Evolutionary conservation across 305 asterid species (phyloP), one percentile per base, ranked within the genome.

Genomic region (Nicotiana rustica): DNA sequence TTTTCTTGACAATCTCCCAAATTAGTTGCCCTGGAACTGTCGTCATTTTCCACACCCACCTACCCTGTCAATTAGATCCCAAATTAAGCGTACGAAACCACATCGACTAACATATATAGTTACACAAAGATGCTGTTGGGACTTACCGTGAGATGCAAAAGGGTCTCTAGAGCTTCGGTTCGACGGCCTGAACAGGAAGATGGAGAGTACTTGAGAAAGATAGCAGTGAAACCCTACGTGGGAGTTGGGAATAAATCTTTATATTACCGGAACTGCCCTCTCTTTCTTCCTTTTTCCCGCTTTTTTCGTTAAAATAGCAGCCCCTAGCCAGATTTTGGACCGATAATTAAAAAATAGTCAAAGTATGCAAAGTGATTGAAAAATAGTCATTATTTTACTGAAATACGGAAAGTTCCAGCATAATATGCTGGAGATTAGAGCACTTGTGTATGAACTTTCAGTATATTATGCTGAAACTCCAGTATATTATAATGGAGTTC

Each of bases 1-100:
- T 95, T 85, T 91, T 93, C 93, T 94, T 94, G 85, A 95, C 98
- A 67, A 95, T 95, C 92, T 95, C 99, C 99, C 99, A 95, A 19
- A 95, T 88, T 87, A 95, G 87, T 83, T 90, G 99, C 68, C 93
- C 97, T 10, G 98, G 95, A 33, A 94, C 95, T 10, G 93, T 89
- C 81, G 97, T 89, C 98, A 95, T 95, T 95, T 87, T 82, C 89
- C 76, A 57, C 49, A 31, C 15, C 25, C 31, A 80, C 49, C 35
- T 31, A 44, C 38, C 61, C 66, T 62, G 29, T 67, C 38, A 55
- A 14, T 65, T 49, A 7, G 41, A 49, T 73, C 21, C 21, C 8
- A 73, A 41, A 73, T 13, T 21, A 71, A 71, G 38, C 7, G 13
- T 3, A 21, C 5, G 8, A 18, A 71, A 71, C 21, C 61, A 71